Base-by-base conservation (phyloP, 2,329 filamentous ascomycete species). In the Aspergillus candidus region DNA sequence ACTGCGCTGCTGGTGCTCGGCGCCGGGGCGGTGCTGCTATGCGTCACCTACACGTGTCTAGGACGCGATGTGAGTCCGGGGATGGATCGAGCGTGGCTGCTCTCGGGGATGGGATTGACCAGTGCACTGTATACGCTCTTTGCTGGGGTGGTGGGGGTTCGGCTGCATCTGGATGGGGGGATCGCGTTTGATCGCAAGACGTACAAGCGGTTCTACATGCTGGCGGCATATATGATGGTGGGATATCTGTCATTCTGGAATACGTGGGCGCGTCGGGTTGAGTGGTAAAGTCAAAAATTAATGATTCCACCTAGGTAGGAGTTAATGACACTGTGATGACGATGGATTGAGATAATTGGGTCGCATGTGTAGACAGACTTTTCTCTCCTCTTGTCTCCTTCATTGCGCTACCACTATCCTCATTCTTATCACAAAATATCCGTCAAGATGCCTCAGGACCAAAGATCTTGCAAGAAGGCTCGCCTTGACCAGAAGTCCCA, bases 161-260 rank as follows among this genome's bases (percentile, higher is more conserved):
- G 35, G 41, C 17, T 40, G 35, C 18, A 27, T 44, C 18, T 14
- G 36, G 29, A 34, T n/a, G 31, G 35, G 11, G 22, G 17, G 22
- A 37, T 38, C n/a, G 41, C 35, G 6, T 44, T 39, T 8, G 41
- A 44, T 17, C 41, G 41, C 11, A 34, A 40, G 17, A 44, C 41
- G 11, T 44, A 44, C 35, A 44, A 44, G 31, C 36, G 17, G n/a
- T 44, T 39, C 15, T 44, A 44, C 6, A 40, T 44, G 36, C 17
- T 40, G 30, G 41, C 31, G 31, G 35, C 41, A n/a, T 44, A 44
- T 33, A 44, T 22, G 17, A 40, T 44, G 41, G 22, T 44, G 5
- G 38, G 41, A 13, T 40, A 44, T 22, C 14, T 44, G 14, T 40
- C 36, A 2, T 44, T 44, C 31, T 41, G 38, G 38, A 31, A 41